Evolutionary conservation across 2,329 filamentous ascomycete genomes (phyloP), one percentile per base, ranked within the genome.

Genomic region (Clonostachys chloroleuca): DNA sequence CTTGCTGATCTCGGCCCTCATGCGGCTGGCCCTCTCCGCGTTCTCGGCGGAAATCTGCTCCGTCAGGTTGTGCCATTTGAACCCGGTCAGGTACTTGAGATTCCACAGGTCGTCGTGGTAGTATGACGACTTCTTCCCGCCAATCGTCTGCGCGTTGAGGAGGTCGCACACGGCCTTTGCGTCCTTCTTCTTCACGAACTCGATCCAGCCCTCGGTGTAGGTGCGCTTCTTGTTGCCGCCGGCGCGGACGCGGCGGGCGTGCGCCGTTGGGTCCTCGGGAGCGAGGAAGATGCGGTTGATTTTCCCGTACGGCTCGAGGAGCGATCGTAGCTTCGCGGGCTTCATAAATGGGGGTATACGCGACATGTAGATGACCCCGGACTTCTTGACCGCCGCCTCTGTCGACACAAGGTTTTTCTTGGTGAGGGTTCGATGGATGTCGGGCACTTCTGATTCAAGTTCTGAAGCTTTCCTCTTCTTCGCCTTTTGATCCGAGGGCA

Each of bases 51-150:
- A 78, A 55, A 92, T 91, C 68, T 92, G 86, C 63, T 89, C 86
- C 48, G 86, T 90, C 52, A 84, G 65, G 57, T 84, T 74, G 52
- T 78, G 73, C 89, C 89, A 95, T 66, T 92, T 94, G 70, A 94
- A 92, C 2, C 87, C 88, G 52, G 81, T 86, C 52, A 95, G 70
- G 60, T 95, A 95, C 51, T 87, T 78, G 52, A 94, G 70, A 57
- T 87, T 92, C 89, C 89, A 95, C 41, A 95, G 78, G 63, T 95
- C 89, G 62, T 95, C 89, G 56, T 87, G 82, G 69, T 92, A 95
- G 62, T 87, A 90, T 43, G 79, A 81, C 12, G 88, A 80, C 70
- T 95, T 95, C 70, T 92, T 92, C 24, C 89, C 89, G 44, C 89
- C 89, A 49, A 94, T 87, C 12, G 79, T 88, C 52, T 80, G 80